A percentile compares a stretch with the other conserved stretches of the same genome.
Evolutionary conservation across 176 grass and related monocot species (phyloP).

Genomic region (Phragmites australis): DNA sequence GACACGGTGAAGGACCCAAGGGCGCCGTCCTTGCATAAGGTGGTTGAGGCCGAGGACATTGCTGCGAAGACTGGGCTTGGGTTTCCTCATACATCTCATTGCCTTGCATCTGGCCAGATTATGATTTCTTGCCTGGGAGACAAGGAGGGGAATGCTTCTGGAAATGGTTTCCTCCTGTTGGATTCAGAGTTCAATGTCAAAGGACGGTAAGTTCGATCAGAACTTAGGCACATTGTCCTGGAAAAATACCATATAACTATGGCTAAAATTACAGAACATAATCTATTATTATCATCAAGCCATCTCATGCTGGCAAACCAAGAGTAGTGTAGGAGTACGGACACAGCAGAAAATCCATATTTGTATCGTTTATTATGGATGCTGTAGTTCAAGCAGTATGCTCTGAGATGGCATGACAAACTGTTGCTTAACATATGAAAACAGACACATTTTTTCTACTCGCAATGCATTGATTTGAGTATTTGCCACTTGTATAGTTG

Average conservation of each 20-base stretch:
- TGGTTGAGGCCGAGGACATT: constrained; percentile 76
- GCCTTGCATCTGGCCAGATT: constrained; percentile 88
- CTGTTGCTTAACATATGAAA: neutral
- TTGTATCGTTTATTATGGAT: neutral
- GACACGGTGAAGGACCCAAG: constrained; percentile 68
- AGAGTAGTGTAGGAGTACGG: neutral
- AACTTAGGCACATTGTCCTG: neutral
- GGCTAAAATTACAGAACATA: neutral
- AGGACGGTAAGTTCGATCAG: constrained; percentile 62
- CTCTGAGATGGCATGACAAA: neutral
- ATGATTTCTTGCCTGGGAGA: constrained; percentile 96
- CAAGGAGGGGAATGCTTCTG: constrained; percentile 79
- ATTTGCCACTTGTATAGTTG: constrained; percentile 52
- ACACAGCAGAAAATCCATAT: neutral
- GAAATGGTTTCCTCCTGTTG: constrained; percentile 80
- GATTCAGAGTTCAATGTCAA: constrained; percentile 98
- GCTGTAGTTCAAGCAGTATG: neutral
- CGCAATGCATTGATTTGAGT: neutral
- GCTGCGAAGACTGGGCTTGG: constrained; percentile 83
- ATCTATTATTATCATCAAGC: neutral
- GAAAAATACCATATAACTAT: neutral
- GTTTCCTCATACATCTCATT: constrained; percentile 93
- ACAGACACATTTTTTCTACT: neutral
- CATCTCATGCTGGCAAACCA: neutral
- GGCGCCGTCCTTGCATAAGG: constrained; percentile 86